Percentiles rank a stretch among this genome's conserved stretches.
Conservation (phyloP, 768 basidiomycete species). For the Sporobolomyces pararoseus region DNA sequence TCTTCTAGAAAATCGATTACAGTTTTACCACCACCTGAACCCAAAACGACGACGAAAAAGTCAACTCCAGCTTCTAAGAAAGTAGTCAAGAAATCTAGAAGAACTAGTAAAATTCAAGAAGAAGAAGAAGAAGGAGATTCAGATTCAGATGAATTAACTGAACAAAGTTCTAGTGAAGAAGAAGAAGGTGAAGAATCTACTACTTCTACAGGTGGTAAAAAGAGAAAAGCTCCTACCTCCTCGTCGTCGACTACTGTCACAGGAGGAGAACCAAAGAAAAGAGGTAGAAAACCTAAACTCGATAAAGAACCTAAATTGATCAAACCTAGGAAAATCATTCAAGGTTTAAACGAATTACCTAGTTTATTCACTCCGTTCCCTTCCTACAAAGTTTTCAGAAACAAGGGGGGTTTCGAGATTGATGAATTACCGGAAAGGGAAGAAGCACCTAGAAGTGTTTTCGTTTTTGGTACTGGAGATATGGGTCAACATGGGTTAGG, state of each 20-base stretch:
- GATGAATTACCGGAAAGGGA: not conserved
- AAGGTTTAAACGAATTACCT: conserved; percentile 34
- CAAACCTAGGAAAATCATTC: conserved; percentile 12
- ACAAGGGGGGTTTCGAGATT: too few relatives aligned
- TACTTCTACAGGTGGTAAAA: not conserved
- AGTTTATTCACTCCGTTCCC: conserved; percentile 13
- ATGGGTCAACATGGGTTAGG: conserved; percentile 96
- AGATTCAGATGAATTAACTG: conserved; percentile 13
- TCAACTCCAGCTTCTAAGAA: not conserved
- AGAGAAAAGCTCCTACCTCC: conserved; percentile 15
- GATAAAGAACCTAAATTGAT: not conserved
- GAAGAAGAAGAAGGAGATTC: conserved; percentile 6
- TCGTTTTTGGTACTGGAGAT: conserved; percentile 84
- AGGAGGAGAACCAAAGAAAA: not conserved
- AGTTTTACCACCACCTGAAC: conserved; percentile 3
- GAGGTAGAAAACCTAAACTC: not conserved
- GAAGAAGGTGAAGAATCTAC: conserved; percentile 2
- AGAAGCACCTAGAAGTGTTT: conserved; percentile 52
- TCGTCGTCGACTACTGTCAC: not conserved
- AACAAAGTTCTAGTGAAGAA: not conserved
- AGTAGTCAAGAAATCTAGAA: conserved; percentile 1
- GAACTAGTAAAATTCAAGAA: conserved; percentile 10
- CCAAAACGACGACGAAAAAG: too few relatives aligned
- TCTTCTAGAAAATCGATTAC: conserved; percentile 29
- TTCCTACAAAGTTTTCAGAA: not conserved